Evolutionary conservation across 768 basidiomycete genomes (phyloP).

Genomic region (Punctularia strigosozonata): DNA sequence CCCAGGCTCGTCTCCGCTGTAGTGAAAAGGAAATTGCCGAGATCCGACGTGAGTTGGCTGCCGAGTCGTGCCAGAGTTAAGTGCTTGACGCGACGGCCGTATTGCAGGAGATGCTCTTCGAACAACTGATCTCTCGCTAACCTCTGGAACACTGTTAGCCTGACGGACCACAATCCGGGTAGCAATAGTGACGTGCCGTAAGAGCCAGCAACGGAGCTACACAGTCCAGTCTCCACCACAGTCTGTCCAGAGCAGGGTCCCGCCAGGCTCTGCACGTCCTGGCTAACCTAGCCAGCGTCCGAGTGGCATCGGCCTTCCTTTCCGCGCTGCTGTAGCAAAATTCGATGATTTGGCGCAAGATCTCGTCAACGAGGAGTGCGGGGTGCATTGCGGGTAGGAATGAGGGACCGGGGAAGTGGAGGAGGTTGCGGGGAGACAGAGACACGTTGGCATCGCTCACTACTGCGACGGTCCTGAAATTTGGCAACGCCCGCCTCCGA

Average conservation of each 20-base stretch:
- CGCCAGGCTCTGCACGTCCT: constrained; percentile 35
- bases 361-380: constrained; percentile 36
- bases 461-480: not conserved
- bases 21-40: no score
- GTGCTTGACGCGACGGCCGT: not conserved
- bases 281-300: constrained; percentile 23
- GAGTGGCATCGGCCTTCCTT: constrained; percentile 11
- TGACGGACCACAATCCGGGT: not conserved
- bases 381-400: constrained; percentile 23
- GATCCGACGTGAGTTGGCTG: not conserved
- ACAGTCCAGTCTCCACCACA: constrained; percentile 32
- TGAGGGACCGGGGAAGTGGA: not conserved
- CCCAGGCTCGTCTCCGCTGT: no score
- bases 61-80: not conserved
- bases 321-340: constrained; percentile 13
- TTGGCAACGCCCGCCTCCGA: not conserved
- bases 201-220: constrained; percentile 29
- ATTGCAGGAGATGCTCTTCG: not conserved
- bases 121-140: not conserved
- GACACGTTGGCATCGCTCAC: not conserved
- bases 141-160: not conserved
- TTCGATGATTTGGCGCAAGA: constrained; percentile 30
- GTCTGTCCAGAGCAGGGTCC: constrained; percentile 32
- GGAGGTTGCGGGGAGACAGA: not conserved
- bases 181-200: constrained; percentile 12